A percentile compares a stretch with the other conserved stretches of the same genome.
phyloP scores from a whole-genome alignment of 176 grass and related monocot species.

The Dendrocalamus sinicus region DNA sequence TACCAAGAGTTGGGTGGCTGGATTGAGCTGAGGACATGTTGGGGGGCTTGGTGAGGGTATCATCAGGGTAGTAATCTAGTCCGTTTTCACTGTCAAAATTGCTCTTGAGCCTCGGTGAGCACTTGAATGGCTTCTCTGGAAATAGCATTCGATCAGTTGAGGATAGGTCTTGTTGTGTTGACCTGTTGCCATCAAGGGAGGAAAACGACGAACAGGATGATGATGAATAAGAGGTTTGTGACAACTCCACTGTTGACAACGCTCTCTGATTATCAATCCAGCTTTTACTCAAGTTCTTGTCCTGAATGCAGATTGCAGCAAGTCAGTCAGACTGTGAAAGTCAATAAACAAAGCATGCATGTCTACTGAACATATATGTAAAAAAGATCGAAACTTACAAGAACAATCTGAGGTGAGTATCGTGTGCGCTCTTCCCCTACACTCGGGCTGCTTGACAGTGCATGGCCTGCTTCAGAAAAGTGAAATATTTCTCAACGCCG shows the following conservation, averaged over 20 bases:
- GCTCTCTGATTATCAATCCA: conserved; percentile 69
- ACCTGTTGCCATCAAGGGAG: conserved; percentile 82
- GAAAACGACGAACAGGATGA: conserved; percentile 88
- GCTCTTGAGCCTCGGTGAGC: conserved; percentile 67
- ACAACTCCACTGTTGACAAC: conserved; percentile 57
- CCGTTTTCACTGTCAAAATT: conserved; percentile 54
- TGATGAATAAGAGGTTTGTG: conserved; percentile 69
- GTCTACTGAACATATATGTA: conserved; percentile 2
- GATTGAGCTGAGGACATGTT: conserved; percentile 37
- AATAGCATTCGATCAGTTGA: conserved; percentile 67
- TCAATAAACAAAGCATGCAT: conserved; percentile 20
- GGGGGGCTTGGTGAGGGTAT: conserved; percentile 19
- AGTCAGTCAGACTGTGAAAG: conserved; percentile 27
- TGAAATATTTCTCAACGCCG: conserved; percentile 32
- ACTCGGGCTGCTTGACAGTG: conserved; percentile 57
- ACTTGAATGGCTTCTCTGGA: conserved; percentile 70
- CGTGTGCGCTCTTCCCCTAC: conserved; percentile 53
- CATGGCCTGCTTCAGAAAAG: conserved; percentile 59
- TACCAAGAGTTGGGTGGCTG: conserved; percentile 51
- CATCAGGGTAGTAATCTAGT: conserved; percentile 38
- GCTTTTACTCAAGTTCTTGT: conserved; percentile 75
- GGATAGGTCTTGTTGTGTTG: conserved; percentile 73
- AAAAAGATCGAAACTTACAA: conserved; percentile 49
- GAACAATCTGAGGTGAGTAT: conserved; percentile 63
- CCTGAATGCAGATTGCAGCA: conserved; percentile 54